These are phyloP conservation scores for Coleophoma eucalyptorum DNA, from an alignment of 2,329 filamentous ascomycete genomes.

Conservation along the genomic window DNA sequence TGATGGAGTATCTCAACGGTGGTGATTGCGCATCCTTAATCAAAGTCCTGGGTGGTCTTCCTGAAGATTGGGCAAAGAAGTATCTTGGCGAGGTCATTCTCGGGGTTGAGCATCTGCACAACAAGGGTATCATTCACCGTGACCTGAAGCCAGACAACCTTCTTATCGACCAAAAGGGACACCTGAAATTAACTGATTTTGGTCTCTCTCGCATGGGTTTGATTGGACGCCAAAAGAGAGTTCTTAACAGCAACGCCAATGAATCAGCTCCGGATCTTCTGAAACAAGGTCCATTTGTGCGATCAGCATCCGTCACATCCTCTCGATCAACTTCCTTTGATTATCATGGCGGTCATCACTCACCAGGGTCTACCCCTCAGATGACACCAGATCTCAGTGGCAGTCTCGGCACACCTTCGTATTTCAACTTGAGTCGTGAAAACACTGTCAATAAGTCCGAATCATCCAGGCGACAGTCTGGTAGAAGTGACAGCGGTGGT, in stretches of 20 bases:
- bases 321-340: constrained; percentile 94
- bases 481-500: constrained; percentile 86
- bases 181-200: constrained; percentile 96
- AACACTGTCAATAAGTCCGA: constrained; percentile 40
- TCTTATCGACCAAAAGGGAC: constrained; percentile 93
- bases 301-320: constrained; percentile 79
- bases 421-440: constrained; percentile 75
- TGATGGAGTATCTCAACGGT: constrained; percentile 98
- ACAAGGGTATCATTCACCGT: constrained; percentile 90
- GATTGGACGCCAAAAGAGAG: constrained; percentile 92
- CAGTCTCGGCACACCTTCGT: constrained; percentile 79
- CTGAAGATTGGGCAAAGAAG: constrained; percentile 97
- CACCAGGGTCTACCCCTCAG: constrained; percentile 79
- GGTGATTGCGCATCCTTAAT: constrained; percentile 96
- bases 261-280: constrained; percentile 90
- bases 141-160: constrained; percentile 97
- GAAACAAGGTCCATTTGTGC: constrained; percentile 86
- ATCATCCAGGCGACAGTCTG: constrained; percentile 69
- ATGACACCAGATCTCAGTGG: constrained; percentile 73
- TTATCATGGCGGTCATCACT: constrained; percentile 67
- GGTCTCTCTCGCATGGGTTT: constrained; percentile 96
- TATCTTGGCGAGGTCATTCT: constrained; percentile 94
- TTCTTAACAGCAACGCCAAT: constrained; percentile 69
- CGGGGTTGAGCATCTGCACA: constrained; percentile 95
- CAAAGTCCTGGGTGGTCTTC: constrained; percentile 85